These are phyloP conservation scores for Phylloporus rhodoxanthus DNA, from an alignment of 768 basidiomycete genomes.

Conservation along the genomic window DNA sequence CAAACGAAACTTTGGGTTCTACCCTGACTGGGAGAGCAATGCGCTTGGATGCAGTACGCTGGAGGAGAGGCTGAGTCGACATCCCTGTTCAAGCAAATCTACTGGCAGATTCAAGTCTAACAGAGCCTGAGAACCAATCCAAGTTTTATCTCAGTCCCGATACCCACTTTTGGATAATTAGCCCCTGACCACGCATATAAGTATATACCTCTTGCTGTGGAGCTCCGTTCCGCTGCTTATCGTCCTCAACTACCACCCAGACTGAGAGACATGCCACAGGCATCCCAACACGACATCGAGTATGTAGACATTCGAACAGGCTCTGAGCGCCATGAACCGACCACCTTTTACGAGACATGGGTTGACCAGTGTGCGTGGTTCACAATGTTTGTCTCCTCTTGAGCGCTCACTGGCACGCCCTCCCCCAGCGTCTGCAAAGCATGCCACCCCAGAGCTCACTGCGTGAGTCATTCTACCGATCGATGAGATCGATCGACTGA, in stretches of 20 bases:
- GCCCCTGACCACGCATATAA: conserved; percentile 11
- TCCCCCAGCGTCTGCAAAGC: conserved; percentile 47
- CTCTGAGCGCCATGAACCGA: conserved; percentile 7
- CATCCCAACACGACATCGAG: conserved; percentile 18
- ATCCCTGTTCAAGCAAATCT: conserved; percentile 36
- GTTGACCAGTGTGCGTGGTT: conserved; percentile 40
- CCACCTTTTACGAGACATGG: conserved; percentile 49
- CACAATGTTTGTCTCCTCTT: not conserved
- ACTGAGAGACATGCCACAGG: conserved; percentile 8
- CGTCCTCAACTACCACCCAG: not conserved
- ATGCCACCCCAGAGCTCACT: conserved; percentile 39
- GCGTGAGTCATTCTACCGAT: conserved; percentile 33
- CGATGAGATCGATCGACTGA: conserved; percentile 4
- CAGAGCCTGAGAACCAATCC: conserved; percentile 1
- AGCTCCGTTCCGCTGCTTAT: conserved; percentile 1
- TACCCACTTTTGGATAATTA: conserved; percentile 8
- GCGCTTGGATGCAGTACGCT: conserved; percentile 87
- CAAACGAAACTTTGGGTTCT: conserved; percentile 92
- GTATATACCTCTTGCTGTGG: conserved; percentile 7
- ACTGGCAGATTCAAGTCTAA: not conserved
- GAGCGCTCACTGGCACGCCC: conserved; percentile 4
- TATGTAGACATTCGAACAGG: conserved; percentile 20
- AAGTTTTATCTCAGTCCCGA: conserved; percentile 8
- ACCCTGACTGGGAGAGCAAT: conserved; percentile 95
- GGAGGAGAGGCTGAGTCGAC: conserved; percentile 97